These are phyloP conservation scores for Rhizopogon rudus DNA, from an alignment of 768 basidiomycete genomes.

Conservation along the genomic window DNA sequence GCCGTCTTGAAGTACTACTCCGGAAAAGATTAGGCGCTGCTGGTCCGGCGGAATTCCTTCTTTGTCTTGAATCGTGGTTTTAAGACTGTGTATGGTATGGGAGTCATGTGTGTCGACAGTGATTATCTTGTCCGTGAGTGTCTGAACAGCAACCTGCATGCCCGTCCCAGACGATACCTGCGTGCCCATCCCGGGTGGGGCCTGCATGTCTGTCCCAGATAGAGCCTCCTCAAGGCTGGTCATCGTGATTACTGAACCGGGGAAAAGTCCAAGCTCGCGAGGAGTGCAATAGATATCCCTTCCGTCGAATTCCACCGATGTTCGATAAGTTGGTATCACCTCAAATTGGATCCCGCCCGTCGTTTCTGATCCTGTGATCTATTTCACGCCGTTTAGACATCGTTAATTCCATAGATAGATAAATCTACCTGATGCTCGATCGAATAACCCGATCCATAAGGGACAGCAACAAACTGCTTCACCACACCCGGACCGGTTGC, in stretches of 20 bases:
- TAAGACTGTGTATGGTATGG: constrained; percentile 70
- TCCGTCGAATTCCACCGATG: not conserved
- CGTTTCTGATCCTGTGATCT: not conserved
- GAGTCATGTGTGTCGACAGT: constrained; percentile 78
- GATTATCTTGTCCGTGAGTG: constrained; percentile 77
- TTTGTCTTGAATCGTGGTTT: constrained; percentile 87
- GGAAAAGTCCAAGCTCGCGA: not conserved
- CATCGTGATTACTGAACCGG: not conserved
- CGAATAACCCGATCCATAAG: constrained; percentile 18
- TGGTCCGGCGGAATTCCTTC: constrained; percentile 94
- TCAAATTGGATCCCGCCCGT: constrained; percentile 10
- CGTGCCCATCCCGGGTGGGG: no score
- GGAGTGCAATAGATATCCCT: not conserved
- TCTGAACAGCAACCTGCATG: constrained; percentile 84
- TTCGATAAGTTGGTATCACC: not conserved
- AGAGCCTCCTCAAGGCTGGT: not conserved
- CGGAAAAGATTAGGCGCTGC: constrained; percentile 86
- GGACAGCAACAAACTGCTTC: constrained; percentile 14
- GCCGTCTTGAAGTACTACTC: constrained; percentile 41
- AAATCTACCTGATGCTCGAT: constrained; percentile 14
- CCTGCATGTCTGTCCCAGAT: no score
- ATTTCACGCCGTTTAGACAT: not conserved
- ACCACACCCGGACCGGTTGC: constrained; percentile 15
- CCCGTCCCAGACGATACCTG: constrained; percentile 35
- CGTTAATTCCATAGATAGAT: not conserved